These are phyloP conservation scores for Heracleum sosnowskyi DNA, from an alignment of 129 eudicot species.

Conservation along the genomic window DNA sequence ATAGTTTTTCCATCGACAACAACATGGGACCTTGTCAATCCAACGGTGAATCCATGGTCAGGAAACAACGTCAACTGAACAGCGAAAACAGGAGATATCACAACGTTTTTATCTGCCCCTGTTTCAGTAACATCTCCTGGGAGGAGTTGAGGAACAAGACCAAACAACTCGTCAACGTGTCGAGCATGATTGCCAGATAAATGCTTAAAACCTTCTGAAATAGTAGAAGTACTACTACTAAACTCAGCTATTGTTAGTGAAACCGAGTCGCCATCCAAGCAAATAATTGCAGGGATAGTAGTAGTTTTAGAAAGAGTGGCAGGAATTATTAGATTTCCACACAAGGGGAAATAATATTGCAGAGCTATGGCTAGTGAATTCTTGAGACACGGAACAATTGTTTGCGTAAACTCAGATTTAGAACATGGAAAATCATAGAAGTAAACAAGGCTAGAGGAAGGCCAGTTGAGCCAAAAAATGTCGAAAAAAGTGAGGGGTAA, in stretches of 20 bases:
- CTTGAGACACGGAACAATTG: slow-evolving; percentile 2
- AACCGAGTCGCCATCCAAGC: slow-evolving; percentile 26
- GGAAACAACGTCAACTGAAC: not conserved
- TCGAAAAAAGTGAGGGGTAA: slow-evolving; percentile 10
- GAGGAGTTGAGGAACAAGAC: slow-evolving; percentile 22
- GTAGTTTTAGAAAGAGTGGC: not conserved
- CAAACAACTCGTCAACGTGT: slow-evolving; percentile 29
- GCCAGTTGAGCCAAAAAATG: not conserved
- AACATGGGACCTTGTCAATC: not conserved
- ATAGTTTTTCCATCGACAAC: not conserved
- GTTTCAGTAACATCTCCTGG: not conserved
- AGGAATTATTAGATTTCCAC: slow-evolving; percentile 1
- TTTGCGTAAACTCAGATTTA: not conserved
- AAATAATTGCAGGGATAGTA: slow-evolving; percentile 9
- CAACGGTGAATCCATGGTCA: not conserved
- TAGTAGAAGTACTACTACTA: not conserved
- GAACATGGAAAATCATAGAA: not conserved
- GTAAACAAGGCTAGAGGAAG: not conserved
- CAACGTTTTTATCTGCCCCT: not conserved
- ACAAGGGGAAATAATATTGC: not conserved
- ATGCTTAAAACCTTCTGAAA: slow-evolving; percentile 23
- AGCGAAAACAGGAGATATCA: not conserved
- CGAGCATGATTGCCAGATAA: slow-evolving; percentile 33
- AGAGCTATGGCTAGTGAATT: no score
- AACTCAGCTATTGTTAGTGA: slow-evolving; percentile 18